Evolutionary conservation across 768 basidiomycete species (phyloP).

Genomic region (Russula griseocarnosa): DNA sequence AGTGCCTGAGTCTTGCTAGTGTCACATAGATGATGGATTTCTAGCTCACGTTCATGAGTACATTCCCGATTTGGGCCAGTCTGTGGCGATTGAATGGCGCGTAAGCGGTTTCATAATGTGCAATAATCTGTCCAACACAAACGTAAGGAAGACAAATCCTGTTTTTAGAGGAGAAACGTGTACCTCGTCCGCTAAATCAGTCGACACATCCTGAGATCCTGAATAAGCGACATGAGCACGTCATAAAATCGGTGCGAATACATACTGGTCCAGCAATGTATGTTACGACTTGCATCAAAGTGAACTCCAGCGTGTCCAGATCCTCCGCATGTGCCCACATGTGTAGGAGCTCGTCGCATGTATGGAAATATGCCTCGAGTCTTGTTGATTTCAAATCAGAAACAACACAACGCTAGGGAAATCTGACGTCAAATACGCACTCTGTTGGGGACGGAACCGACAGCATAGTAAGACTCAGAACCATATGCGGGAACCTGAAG

Average conservation of each 20-base stretch:
- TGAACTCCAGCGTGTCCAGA: conserved; percentile 31
- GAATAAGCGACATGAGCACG: neutral
- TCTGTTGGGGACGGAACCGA: conserved; percentile 27
- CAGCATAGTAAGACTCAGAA: conserved; percentile 21
- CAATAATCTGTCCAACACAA: conserved; percentile 20
- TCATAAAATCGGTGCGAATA: neutral
- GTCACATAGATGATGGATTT: neutral
- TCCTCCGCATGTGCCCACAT: conserved; percentile 32
- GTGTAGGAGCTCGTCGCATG: conserved; percentile 31
- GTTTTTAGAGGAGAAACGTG: neutral
- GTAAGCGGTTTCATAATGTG: conserved; percentile 26
- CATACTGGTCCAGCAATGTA: conserved; percentile 30
- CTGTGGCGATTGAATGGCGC: conserved; percentile 27
- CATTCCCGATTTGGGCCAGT: conserved; percentile 23
- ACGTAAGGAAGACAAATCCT: neutral
- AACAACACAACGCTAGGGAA: neutral
- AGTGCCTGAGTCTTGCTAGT: neutral
- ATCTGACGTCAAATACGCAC: conserved; percentile 8
- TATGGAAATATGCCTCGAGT: conserved; percentile 29
- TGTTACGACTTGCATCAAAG: conserved; percentile 29
- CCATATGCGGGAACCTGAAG: conserved; percentile 27
- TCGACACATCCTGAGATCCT: conserved; percentile 15
- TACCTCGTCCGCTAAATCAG: conserved; percentile 23
- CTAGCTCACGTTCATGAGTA: conserved; percentile 23
- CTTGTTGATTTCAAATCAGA: neutral